Base-by-base conservation (phyloP, 164 flowering plant genomes). In the Echeveria elegans region DNA sequence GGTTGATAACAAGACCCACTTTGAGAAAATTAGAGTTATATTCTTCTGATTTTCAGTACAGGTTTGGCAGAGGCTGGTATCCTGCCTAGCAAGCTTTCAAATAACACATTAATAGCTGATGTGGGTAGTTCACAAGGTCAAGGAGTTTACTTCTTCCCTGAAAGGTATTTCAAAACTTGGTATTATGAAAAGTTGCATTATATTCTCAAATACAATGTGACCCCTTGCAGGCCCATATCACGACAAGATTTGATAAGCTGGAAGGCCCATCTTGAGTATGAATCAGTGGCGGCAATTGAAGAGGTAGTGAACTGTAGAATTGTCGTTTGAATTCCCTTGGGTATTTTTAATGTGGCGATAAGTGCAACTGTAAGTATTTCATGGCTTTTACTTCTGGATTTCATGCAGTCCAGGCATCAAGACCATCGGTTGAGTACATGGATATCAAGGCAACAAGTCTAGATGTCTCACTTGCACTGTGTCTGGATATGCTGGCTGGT, bases 1-100 rank as follows among this genome's bases (percentile, higher is more conserved):
- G 5, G 47, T 1, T 14, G 29, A 21, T 36, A 14, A 14, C 28
- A 14, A 8, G 7, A 34, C 24, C 11, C 7, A 62, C 40, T 21
- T n/a, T 31, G 24, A 63, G 0, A 26, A 21, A 64, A 1, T 6
- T 63, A 31, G 67, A 52, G 75, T 43, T 19, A 18, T 70, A 56
- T 75, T 15, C 47, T 11, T 71, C 28, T 32, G 19, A 26, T 10
- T 56, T 40, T 30, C 16, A 23, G 29, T 71, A 26, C 38, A 94
- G 98, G 86, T 47, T 80, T 94, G 23, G 98, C 98, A 32, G 97
- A 90, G 77, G 83, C 97, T 73, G 98, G 98, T 50, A 70, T 94
- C 43, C 63, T 89, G 66, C 71, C 75, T 23, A 90, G 98, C 85
- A 89, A 85, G 72, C 76, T 93, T 16, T 82, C 88, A 18, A 70